Evolutionary conservation across 805 yeast species (phyloP).

Genomic region (Wickerhamiella lipophila): DNA sequence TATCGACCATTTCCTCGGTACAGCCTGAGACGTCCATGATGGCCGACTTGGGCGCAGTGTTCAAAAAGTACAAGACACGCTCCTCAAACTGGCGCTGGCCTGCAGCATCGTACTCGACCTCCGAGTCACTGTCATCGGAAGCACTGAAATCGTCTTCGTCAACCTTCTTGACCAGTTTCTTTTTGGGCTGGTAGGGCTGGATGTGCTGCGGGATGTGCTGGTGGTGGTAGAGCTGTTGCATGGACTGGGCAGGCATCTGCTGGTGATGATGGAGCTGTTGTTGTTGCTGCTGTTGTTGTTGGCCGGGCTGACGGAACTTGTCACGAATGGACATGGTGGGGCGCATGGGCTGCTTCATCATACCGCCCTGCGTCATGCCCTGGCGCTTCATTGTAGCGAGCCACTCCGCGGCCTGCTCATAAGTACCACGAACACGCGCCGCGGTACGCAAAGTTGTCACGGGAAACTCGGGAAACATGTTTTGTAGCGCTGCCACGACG

Average conservation of each 20-base stretch:
- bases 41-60: conserved; percentile 62
- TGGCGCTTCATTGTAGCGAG: conserved; percentile 25
- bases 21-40: conserved; percentile 70
- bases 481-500: conserved; percentile 14
- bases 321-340: conserved; percentile 28
- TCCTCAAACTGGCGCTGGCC: conserved; percentile 38
- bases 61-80: conserved; percentile 62
- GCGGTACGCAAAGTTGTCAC: conserved; percentile 22
- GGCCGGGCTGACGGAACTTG: conserved; percentile 23
- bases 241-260: conserved; percentile 6
- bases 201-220: conserved; percentile 6
- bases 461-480: conserved; percentile 20
- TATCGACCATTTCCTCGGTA: conserved; percentile 49
- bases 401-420: conserved; percentile 29
- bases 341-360: conserved; percentile 24
- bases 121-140: conserved; percentile 37
- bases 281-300: conserved; percentile 4
- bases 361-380: conserved; percentile 18
- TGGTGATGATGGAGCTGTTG: conserved; percentile 9
- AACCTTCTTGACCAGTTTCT: conserved; percentile 17
- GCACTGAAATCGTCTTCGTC: conserved; percentile 37
- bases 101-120: conserved; percentile 27
- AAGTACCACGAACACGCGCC: conserved; percentile 24
- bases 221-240: conserved; percentile 6
- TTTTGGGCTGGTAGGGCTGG: conserved; percentile 13